Evolutionary conservation across 345 rosid species (phyloP).

Genomic region (Citrus inodora): DNA sequence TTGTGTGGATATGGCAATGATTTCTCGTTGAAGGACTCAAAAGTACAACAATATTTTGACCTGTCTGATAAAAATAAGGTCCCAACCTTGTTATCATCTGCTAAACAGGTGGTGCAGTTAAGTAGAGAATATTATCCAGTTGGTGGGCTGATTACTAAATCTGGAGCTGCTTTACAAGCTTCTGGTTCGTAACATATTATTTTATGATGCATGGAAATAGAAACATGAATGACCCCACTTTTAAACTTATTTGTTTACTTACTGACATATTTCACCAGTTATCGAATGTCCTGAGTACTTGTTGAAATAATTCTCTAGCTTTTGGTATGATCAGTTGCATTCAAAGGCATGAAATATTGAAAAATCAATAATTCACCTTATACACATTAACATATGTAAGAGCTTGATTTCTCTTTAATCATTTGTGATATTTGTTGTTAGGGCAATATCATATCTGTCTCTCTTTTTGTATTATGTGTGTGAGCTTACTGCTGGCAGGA

Average conservation of each 20-base stretch:
- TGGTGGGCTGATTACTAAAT: constrained; percentile 59
- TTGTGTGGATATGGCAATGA: constrained; percentile 13
- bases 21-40: constrained; percentile 7
- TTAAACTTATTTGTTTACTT: neutral
- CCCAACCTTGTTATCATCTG: constrained; percentile 47
- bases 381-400: neutral
- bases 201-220: neutral
- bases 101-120: constrained; percentile 56
- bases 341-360: neutral
- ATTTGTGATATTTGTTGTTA: neutral
- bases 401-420: neutral
- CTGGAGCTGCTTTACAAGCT: constrained; percentile 73
- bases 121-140: constrained; percentile 56
- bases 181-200: constrained; percentile 55
- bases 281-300: neutral
- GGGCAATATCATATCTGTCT: neutral
- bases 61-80: constrained; percentile 14
- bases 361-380: neutral
- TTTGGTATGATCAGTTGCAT: neutral
- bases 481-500: neutral
- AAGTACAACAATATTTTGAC: constrained; percentile 3
- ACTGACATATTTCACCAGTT: neutral
- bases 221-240: neutral
- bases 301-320: neutral
- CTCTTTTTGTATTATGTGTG: neutral